Evolutionary conservation across 2,329 filamentous ascomycete species (phyloP).

Genomic region (Fusarium siculi): DNA sequence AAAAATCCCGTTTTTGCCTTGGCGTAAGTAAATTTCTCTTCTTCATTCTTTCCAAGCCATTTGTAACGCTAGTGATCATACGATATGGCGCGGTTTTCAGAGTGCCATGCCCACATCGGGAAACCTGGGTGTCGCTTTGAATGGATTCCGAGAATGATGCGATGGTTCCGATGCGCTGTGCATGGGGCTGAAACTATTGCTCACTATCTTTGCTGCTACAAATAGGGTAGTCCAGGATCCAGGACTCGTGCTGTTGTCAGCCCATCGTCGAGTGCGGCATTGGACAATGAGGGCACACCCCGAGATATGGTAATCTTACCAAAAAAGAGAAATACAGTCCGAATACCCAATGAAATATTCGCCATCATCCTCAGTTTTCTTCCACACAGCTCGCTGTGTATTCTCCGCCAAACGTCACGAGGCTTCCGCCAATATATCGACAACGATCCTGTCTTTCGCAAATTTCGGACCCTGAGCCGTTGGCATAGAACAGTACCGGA

Average conservation of each 20-base stretch:
- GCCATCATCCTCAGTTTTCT: background rate
- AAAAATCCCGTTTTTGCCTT: background rate
- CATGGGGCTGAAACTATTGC: background rate
- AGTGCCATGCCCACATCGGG: background rate
- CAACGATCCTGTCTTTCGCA: background rate
- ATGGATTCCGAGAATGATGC: background rate
- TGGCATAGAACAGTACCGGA: background rate
- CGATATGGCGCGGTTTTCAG: background rate
- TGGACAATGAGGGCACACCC: too few species aligned
- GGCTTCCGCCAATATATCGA: background rate
- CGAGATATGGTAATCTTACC: background rate
- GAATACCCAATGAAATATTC: background rate
- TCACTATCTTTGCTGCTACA: background rate
- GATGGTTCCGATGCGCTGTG: too few species aligned
- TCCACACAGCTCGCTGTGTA: background rate
- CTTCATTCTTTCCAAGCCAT: background rate
- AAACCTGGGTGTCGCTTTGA: background rate
- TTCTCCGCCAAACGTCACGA: background rate
- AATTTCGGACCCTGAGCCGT: background rate
- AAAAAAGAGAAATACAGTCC: background rate
- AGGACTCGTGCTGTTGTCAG: background rate
- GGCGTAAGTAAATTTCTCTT: fast-evolving
- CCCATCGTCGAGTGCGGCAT: background rate
- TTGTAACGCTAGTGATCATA: too few species aligned
- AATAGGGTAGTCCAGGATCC: background rate